phyloP scores from a whole-genome alignment of 1,284 basidiomycete species.

The Marasmius oreades region DNA sequence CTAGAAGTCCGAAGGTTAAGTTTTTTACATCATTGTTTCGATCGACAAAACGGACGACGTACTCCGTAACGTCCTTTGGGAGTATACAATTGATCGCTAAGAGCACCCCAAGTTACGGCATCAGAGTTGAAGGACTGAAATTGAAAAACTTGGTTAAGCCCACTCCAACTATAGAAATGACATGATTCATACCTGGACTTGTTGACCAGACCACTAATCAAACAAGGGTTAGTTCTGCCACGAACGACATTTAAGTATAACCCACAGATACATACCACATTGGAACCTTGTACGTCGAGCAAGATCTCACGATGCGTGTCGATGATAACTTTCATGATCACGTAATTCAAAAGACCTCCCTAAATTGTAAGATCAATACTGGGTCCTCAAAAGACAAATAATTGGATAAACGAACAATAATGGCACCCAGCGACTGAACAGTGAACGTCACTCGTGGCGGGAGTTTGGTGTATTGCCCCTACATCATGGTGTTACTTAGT shows the following conservation, averaged over 20 bases:
- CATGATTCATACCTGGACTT: slow-evolving; percentile 34
- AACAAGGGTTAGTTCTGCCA: slow-evolving; percentile 11
- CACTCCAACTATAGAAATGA: not conserved
- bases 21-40: slow-evolving; percentile 14
- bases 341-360: slow-evolving; percentile 37
- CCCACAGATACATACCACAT: slow-evolving; percentile 6
- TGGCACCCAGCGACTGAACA: slow-evolving; percentile 52
- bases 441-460: slow-evolving; percentile 59
- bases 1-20: slow-evolving; percentile 19
- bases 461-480: slow-evolving; percentile 62
- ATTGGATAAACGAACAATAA: slow-evolving; percentile 37
- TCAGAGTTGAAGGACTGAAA: slow-evolving; percentile 37
- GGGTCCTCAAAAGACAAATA: not conserved
- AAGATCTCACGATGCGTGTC: slow-evolving; percentile 32
- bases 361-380: slow-evolving; percentile 12
- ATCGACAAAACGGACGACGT: slow-evolving; percentile 10
- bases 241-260: not conserved
- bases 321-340: slow-evolving; percentile 51
- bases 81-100: slow-evolving; percentile 50
- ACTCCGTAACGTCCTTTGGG: slow-evolving; percentile 43
- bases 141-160: not conserved
- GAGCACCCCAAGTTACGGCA: slow-evolving; percentile 58
- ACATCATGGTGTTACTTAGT: not conserved
- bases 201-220: slow-evolving; percentile 47
- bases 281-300: slow-evolving; percentile 15